Evolutionary conservation across 108 stramenopile genomes (phyloP).

Genomic region (Bacterosira constricta): DNA sequence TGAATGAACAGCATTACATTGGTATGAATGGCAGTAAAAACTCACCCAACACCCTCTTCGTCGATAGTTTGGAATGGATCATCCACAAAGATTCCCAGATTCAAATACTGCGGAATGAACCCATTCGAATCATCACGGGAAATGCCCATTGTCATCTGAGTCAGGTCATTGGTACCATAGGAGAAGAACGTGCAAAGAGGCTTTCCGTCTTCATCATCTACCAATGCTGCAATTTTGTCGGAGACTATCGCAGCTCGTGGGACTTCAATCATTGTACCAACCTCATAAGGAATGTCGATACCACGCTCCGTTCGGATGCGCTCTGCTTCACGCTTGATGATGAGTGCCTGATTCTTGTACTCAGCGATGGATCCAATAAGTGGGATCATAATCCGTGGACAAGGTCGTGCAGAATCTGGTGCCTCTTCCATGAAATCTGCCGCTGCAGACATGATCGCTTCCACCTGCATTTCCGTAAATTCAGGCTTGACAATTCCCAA

Average conservation of each 20-base stretch:
- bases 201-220: slow-evolving; percentile 65
- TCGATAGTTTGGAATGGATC: slow-evolving; percentile 90
- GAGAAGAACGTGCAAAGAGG: slow-evolving; percentile 80
- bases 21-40: too few species aligned
- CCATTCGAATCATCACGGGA: slow-evolving; percentile 86
- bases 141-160: slow-evolving; percentile 88
- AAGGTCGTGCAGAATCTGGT: slow-evolving; percentile 40
- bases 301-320: slow-evolving; percentile 52
- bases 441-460: slow-evolving; percentile 73
- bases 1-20: too few species aligned
- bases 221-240: slow-evolving; percentile 65
- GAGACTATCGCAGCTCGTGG: slow-evolving; percentile 83
- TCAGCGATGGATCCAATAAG: slow-evolving; percentile 62
- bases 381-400: slow-evolving; percentile 77
- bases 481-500: slow-evolving; percentile 70
- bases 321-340: slow-evolving; percentile 62
- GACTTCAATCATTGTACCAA: slow-evolving; percentile 93
- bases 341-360: slow-evolving; percentile 63
- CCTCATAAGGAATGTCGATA: slow-evolving; percentile 63
- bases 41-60: slow-evolving; percentile 86
- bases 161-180: slow-evolving; percentile 88
- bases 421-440: slow-evolving; percentile 59
- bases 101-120: slow-evolving; percentile 80
- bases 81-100: slow-evolving; percentile 75
- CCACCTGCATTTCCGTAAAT: slow-evolving; percentile 78